Base-by-base conservation (phyloP, 202 grass and related monocot species). In the Tripidium arundinaceum region DNA sequence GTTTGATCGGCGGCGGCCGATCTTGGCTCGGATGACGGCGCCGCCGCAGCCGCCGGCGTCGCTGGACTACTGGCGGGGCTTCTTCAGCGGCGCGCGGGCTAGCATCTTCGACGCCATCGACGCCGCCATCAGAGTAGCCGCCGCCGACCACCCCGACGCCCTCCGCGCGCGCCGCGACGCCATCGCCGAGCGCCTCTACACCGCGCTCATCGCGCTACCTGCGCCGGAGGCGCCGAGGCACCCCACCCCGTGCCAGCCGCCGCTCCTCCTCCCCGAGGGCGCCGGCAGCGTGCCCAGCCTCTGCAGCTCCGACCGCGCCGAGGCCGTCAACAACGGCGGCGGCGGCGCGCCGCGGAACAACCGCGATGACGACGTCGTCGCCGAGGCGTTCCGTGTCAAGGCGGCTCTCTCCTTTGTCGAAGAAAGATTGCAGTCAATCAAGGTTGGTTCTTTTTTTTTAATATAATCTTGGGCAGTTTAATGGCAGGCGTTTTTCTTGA, bases 381-480 rank as follows among this genome's bases (percentile, higher is more conserved):
- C 42, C 3, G 91, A 94, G 79, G 91, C 89, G 5, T 62, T 88
- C 63, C 81, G 94, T 42, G 85, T 97, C 49, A 97, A 97, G 60
- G 89, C 89, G 43, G 78, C 83, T 14, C 68, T 97, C 22, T 52
- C 59, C 24, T n/a, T n/a, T n/a, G n/a, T n/a, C n/a, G 31, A 45
- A 27, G 38, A 68, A 57, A 57, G 52, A 57, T 76, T 18, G 38
- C 63, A 25, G 65, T 27, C 8, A 69, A 68, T 68, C 62, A 49
- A 83, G 63, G 54, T 47, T 69, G 34, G 8, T 50, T 70, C 9
- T 14, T 55, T 12, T 59, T 36, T 49, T 31, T 60, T 14, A 19
- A n/a, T n/a, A 19, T 12, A 61, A 31, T 57, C 18, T 19, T n/a
- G n/a, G 31, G 13, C 9, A 58, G 42, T 59, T 76, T 58, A 41